phyloP scores from a whole-genome alignment of 2,329 filamentous ascomycete species.

The Fusarium gaditjirri region DNA sequence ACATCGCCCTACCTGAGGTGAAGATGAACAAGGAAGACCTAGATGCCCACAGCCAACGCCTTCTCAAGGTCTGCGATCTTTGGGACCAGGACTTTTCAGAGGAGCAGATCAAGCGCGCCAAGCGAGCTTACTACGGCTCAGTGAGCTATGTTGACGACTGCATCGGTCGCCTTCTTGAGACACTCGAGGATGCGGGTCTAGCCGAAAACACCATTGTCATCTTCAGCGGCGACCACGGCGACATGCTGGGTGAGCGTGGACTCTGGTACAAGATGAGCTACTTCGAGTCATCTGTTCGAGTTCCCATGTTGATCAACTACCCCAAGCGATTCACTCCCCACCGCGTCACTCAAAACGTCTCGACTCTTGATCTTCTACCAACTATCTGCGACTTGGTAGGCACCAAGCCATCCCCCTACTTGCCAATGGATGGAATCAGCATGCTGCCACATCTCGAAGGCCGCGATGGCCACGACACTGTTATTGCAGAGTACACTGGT shows the following conservation, averaged over 20 bases:
- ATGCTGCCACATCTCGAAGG: slow-evolving; percentile 80
- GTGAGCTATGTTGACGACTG: slow-evolving; percentile 96
- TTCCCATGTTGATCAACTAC: slow-evolving; percentile 86
- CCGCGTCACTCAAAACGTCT: slow-evolving; percentile 84
- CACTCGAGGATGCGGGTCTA: slow-evolving; percentile 81
- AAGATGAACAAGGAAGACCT: slow-evolving; percentile 82
- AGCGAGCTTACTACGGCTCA: slow-evolving; percentile 90
- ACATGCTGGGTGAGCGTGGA: slow-evolving; percentile 93
- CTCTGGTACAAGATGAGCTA: slow-evolving; percentile 99
- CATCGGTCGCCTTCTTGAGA: slow-evolving; percentile 82
- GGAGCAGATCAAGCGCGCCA: slow-evolving; percentile 85
- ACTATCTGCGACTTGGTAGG: slow-evolving; percentile 88
- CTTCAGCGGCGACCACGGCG: slow-evolving; percentile 93
- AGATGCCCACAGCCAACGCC: slow-evolving; percentile 86
- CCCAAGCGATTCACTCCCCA: slow-evolving; percentile 79
- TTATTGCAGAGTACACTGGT: slow-evolving; percentile 95
- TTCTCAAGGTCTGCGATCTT: slow-evolving; percentile 87
- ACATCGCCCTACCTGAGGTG: slow-evolving; percentile 85
- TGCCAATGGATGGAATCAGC: slow-evolving; percentile 89
- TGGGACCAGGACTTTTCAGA: slow-evolving; percentile 86
- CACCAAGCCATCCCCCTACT: slow-evolving; percentile 71
- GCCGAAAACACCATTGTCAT: slow-evolving; percentile 89
- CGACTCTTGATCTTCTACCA: slow-evolving; percentile 88
- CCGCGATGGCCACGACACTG: slow-evolving; percentile 78
- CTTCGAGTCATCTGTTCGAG: slow-evolving; percentile 90